Base-by-base conservation (phyloP, 2,329 filamentous ascomycete species). In the Iodosphaeria phyllophila region DNA sequence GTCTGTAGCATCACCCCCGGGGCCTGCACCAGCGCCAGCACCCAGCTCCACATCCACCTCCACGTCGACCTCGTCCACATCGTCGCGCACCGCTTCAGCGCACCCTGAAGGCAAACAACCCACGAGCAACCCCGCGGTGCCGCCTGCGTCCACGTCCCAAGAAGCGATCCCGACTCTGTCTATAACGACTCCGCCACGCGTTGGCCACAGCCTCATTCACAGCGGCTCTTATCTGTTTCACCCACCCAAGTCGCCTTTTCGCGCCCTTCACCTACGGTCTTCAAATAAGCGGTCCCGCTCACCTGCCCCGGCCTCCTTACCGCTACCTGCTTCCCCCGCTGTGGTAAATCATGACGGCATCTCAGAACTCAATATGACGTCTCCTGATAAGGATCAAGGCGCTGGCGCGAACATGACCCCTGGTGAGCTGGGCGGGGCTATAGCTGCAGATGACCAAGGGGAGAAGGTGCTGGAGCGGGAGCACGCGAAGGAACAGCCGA, bases 201-300 rank as follows among this genome's bases (percentile, higher is more conserved):
- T 39, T 14, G 39, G 33, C 20, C 32, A 40, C 23, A 30, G 32
- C 26, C 27, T 24, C 12, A n/a, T n/a, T n/a, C 26, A 18, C 9
- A 34, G 29, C 24, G 25, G n/a, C 16, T 9, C 23, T 10, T 25
- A 16, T 22, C 25, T 26, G 5, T 24, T 39, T 18, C 32, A 28
- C 12, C 28, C 33, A 10, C 29, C 35, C 17, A 44, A 38, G 30
- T 46, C 43, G 2, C 42, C 57, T 20, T 58, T 63, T 25, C 51
- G 53, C 20, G 48, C 46, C 31, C 46, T 62, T 29, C 50, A 55
- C 25, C 46, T 61, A 26, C 51, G 53, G 27, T 44, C 49, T 27
- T 48, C 54, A 13, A 45, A 51, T 27, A 63, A 63, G 43, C 55
- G 59, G 38, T 54, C 54, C 29, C 50, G 52, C 25, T 60, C 59